phyloP scores from a whole-genome alignment of 148 eudicot genomes.

The Spergularia bocconei region DNA sequence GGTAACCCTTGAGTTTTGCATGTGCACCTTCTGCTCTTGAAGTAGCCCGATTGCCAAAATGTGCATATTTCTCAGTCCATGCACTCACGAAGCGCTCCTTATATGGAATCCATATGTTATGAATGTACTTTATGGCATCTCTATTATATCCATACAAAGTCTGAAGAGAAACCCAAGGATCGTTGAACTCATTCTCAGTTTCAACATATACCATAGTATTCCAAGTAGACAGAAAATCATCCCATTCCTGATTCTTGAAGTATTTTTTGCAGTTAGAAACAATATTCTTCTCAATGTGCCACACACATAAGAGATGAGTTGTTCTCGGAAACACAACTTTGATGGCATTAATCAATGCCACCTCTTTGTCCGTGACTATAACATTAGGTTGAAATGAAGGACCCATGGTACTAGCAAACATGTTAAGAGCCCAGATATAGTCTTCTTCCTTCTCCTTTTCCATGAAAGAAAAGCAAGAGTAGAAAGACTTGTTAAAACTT shows the following conservation, averaged over 20 bases:
- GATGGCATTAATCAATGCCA: neutral
- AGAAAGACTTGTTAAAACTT: too few species aligned
- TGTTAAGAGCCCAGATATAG: constrained; percentile 17
- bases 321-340: neutral
- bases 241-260: constrained; percentile 8
- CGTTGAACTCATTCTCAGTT: constrained; percentile 4
- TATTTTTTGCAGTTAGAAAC: neutral
- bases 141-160: neutral
- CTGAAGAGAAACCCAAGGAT: constrained; percentile 2
- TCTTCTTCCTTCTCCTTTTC: neutral
- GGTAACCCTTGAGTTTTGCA: constrained; percentile 10
- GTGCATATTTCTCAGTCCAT: constrained; percentile 9
- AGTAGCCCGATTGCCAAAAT: constrained; percentile 19
- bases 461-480: neutral
- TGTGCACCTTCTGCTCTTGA: constrained; percentile 18
- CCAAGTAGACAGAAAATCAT: constrained; percentile 8
- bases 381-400: neutral
- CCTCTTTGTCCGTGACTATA: neutral
- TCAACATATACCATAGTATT: constrained; percentile 5
- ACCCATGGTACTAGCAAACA: neutral
- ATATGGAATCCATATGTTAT: neutral
- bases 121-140: neutral
- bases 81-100: constrained; percentile 11
- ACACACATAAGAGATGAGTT: constrained; percentile 10
- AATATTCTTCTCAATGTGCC: constrained; percentile 14